Conservation (phyloP, 2,329 filamentous ascomycete genomes). For the Verticillium alfalfae region DNA sequence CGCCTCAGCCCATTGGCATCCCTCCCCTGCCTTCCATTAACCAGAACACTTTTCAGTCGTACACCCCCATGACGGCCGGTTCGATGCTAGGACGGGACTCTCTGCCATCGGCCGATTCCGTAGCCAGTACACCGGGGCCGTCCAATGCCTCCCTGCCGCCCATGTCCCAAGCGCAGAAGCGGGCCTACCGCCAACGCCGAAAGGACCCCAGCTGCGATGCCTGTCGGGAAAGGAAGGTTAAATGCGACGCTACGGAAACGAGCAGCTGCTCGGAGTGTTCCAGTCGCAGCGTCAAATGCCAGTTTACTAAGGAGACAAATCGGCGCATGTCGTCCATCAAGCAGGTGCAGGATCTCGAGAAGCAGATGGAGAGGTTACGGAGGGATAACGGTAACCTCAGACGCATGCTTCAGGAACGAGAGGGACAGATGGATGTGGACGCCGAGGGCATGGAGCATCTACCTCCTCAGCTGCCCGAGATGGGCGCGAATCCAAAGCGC, state of each 20-base stretch:
- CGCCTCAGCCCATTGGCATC: slow-evolving; percentile 49
- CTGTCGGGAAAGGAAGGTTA: slow-evolving; percentile 78
- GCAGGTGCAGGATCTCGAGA: slow-evolving; percentile 95
- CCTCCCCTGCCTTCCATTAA: slow-evolving; percentile 42
- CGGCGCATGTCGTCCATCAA: slow-evolving; percentile 98
- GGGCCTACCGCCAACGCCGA: slow-evolving; percentile 87
- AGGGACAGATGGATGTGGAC: slow-evolving; percentile 45
- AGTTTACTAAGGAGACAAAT: slow-evolving; percentile 99
- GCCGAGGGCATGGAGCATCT: slow-evolving; percentile 41
- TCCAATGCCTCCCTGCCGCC: slow-evolving; percentile 27
- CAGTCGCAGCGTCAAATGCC: slow-evolving; percentile 92
- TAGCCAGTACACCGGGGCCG: slow-evolving; percentile 46
- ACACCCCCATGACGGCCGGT: slow-evolving; percentile 42
- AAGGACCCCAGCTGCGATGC: slow-evolving; percentile 98
- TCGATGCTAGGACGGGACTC: slow-evolving; percentile 54
- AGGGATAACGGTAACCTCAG: slow-evolving; percentile 73
- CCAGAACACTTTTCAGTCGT: slow-evolving; percentile 43
- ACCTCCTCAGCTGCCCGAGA: slow-evolving; percentile 54
- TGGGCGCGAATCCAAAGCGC: slow-evolving; percentile 60
- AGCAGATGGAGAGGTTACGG: slow-evolving; percentile 75
- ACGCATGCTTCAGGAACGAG: slow-evolving; percentile 52
- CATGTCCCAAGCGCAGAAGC: slow-evolving; percentile 66
- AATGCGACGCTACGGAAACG: slow-evolving; percentile 95
- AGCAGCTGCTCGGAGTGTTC: slow-evolving; percentile 96
- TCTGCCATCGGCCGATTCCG: slow-evolving; percentile 53